Base-by-base conservation (phyloP, 306 rosid genomes). In the Neltuma alba region DNA sequence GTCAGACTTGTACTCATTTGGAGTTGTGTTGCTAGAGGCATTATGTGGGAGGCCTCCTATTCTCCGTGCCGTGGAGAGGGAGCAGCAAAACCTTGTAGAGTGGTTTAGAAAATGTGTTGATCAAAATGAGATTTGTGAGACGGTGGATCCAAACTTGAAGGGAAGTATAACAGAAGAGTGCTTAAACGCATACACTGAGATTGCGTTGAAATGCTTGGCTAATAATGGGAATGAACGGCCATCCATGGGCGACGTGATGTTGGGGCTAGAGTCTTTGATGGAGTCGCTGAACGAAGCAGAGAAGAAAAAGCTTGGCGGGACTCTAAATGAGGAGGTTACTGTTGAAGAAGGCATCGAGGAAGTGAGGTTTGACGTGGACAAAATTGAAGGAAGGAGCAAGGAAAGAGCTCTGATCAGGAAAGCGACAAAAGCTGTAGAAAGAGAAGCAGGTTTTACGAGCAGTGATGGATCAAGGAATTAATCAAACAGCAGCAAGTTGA, bases 231-330 rank as follows among this genome's bases (percentile, higher is more conserved):
- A 33, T 12, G 63, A 84, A n/a, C 55, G 92, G 68, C 89, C 86
- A 0, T 81, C 87, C 1, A 88, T 88, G 90, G 81, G 65, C 0
- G 85, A 88, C 7, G 88, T 90, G 33, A 73, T 83, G 57, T 34
- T 47, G 77, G 79, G 70, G 0, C 68, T 87, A 0, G 80, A 79
- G 67, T 77, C 63, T 61, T 79, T 87, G 25, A 7, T 50, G 9
- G 58, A 50, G 25, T 20, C 5, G 25, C 10, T 18, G 27, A 7
- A 20, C 25, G 20, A 7, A 20, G 10, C 10, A 45, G 12, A 23
- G 14, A 9, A 8, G 20, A 38, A 2, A 8, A 3, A 12, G 16
- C 58, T 50, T 50, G 25, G 1, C 20, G 58, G 25, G 58, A 5
- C 58, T 7, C 9, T 1, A 48, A 48, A 48, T 48, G 55, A n/a